A percentile compares a stretch with the other conserved stretches of the same genome.
Conservation (phyloP, 139 green algal species). For the Closterium sp. region DNA sequence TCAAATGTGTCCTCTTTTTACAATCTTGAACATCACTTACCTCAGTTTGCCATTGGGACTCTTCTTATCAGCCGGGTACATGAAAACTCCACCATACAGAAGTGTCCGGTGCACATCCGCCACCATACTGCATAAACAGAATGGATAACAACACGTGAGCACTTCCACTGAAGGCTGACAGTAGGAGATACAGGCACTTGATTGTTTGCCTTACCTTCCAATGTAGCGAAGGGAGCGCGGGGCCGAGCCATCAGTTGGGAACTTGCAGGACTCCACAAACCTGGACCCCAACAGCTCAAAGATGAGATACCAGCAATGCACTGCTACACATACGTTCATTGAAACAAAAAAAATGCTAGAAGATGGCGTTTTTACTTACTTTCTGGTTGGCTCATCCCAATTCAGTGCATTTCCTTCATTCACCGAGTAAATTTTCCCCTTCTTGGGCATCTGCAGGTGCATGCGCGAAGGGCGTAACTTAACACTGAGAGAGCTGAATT, state of each 20-base stretch:
- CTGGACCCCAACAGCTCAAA: background rate
- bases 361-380: slow-evolving; percentile 32
- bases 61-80: slow-evolving; percentile 75
- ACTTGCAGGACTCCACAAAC: slow-evolving; percentile 68
- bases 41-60: slow-evolving; percentile 67
- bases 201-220: slow-evolving; percentile 59
- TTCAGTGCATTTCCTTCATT: slow-evolving; percentile 92
- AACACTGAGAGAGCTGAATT: background rate
- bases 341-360: background rate
- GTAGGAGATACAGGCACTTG: too few species aligned
- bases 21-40: slow-evolving; percentile 26
- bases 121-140: slow-evolving; percentile 62
- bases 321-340: background rate
- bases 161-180: too few species aligned
- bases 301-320: background rate
- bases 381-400: slow-evolving; percentile 40
- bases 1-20: too few species aligned
- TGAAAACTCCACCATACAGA: slow-evolving; percentile 74
- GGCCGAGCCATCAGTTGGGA: slow-evolving; percentile 64
- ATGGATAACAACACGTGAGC: background rate
- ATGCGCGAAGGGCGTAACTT: background rate
- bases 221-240: slow-evolving; percentile 93
- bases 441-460: slow-evolving; percentile 66
- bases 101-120: slow-evolving; percentile 76
- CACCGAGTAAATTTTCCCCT: slow-evolving; percentile 96